These are phyloP conservation scores for Dillenia suffruticosa DNA, from an alignment of 164 flowering plant genomes.

Conservation along the genomic window DNA sequence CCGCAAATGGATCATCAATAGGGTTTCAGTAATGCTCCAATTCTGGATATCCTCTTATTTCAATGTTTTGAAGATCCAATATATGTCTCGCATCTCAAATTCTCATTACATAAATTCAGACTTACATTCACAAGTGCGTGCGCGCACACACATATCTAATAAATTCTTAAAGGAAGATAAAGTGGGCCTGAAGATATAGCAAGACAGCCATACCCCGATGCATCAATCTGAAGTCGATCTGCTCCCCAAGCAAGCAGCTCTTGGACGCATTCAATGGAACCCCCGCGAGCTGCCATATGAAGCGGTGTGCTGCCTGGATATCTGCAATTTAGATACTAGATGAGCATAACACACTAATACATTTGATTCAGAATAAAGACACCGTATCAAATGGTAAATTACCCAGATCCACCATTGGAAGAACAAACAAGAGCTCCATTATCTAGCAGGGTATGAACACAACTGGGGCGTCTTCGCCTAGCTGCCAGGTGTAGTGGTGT, in stretches of 20 bases:
- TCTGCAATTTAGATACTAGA: conserved; percentile 18
- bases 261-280: conserved; percentile 48
- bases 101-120: too few relatives aligned
- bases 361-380: background rate
- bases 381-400: conserved; percentile 1
- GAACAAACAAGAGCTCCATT: conserved; percentile 52
- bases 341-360: background rate
- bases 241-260: conserved; percentile 66
- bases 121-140: too few relatives aligned
- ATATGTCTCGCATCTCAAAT: too few relatives aligned
- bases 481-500: conserved; percentile 56
- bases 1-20: too few relatives aligned
- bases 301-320: conserved; percentile 51
- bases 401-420: conserved; percentile 48
- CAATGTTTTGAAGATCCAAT: too few relatives aligned
- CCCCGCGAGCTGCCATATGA: conserved; percentile 55
- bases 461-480: conserved; percentile 29
- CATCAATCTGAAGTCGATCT: conserved; percentile 51
- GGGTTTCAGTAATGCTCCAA: too few relatives aligned
- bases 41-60: too few relatives aligned
- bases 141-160: too few relatives aligned
- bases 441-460: conserved; percentile 35
- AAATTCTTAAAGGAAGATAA: too few relatives aligned
- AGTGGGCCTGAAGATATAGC: background rate
- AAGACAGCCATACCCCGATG: conserved; percentile 29